Percentiles rank a stretch among this genome's conserved stretches.
phyloP scores from a whole-genome alignment of 768 basidiomycete species.

The Suillus alpinus region DNA sequence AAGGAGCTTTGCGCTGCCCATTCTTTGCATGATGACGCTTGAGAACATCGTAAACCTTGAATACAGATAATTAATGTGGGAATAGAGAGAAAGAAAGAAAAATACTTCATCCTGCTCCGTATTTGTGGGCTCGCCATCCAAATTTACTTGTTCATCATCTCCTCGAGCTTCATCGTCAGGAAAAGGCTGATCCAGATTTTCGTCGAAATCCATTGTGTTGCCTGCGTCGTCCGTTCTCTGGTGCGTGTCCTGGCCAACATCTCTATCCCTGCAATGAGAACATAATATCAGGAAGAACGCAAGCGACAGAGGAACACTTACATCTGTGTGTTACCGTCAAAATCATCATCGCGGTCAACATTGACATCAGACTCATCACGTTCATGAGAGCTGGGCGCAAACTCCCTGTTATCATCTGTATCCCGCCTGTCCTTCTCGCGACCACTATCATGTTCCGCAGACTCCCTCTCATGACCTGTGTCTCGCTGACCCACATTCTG shows the following conservation, averaged over 20 bases:
- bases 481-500: too few species aligned
- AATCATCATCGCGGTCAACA: too few species aligned
- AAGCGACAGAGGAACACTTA: too few species aligned
- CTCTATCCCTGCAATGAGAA: background rate
- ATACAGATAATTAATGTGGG: background rate
- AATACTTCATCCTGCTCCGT: background rate
- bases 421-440: too few species aligned
- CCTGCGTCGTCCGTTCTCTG: background rate
- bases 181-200: background rate
- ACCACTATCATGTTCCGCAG: too few species aligned
- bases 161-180: background rate
- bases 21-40: background rate
- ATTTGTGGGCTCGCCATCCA: background rate
- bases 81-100: background rate
- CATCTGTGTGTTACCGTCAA: too few species aligned
- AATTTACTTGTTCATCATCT: background rate
- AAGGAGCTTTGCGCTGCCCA: background rate
- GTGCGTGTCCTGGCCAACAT: background rate
- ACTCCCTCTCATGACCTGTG: too few species aligned
- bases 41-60: background rate
- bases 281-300: background rate
- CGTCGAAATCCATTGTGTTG: background rate
- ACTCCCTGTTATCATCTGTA: too few species aligned
- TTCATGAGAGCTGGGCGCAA: too few species aligned
- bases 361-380: too few species aligned